Conservation (phyloP, 306 rosid genomes). For the Carpinus viminea region DNA sequence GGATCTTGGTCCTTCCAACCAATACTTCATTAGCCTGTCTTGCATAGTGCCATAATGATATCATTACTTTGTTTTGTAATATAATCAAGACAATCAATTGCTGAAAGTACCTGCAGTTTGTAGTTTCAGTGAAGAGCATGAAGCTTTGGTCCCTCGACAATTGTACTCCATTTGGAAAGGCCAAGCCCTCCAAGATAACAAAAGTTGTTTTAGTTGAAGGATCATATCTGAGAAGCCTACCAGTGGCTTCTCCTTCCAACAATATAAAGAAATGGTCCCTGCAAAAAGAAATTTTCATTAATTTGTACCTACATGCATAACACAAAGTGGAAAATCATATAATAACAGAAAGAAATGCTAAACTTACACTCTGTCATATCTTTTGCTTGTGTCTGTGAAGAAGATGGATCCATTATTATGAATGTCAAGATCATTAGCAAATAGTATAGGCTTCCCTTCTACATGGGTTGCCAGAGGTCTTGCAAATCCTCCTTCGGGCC, state of each 20-base stretch:
- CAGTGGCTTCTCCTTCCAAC: conserved; percentile 92
- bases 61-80: neutral
- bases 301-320: neutral
- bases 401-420: conserved; percentile 84
- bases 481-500: conserved; percentile 81
- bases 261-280: conserved; percentile 76
- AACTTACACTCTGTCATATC: conserved; percentile 78
- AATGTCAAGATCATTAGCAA: conserved; percentile 89
- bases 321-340: too few relatives aligned
- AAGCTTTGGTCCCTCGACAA: conserved; percentile 69
- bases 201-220: conserved; percentile 82
- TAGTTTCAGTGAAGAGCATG: conserved; percentile 78
- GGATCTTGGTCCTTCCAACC: conserved; percentile 61
- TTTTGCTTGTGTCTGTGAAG: conserved; percentile 87
- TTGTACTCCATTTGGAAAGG: conserved; percentile 91
- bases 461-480: conserved; percentile 68
- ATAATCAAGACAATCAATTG: neutral
- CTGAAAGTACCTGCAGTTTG: conserved; percentile 76
- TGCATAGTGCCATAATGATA: neutral
- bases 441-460: conserved; percentile 73
- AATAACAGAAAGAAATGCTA: too few relatives aligned
- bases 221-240: conserved; percentile 87
- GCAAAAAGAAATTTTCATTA: neutral
- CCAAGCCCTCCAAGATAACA: conserved; percentile 83
- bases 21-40: conserved; percentile 61